Conservation (phyloP, 495 filamentous ascomycete genomes). For the Pseudomonodictys pantanalensis region DNA sequence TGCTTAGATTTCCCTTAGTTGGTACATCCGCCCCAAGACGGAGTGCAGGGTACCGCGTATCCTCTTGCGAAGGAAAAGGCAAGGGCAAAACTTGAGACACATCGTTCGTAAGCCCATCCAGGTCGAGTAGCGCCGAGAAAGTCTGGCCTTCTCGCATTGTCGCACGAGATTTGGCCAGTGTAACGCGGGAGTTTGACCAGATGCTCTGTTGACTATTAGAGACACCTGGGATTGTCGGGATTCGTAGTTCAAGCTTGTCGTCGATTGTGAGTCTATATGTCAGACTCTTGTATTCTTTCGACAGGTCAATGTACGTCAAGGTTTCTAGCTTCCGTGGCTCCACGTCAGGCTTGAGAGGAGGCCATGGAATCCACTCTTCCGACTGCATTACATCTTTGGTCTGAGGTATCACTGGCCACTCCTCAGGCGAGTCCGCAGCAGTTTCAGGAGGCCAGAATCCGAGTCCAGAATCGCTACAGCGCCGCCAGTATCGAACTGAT, state of each 20-base stretch:
- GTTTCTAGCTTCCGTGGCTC: neutral
- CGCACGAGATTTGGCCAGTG: neutral
- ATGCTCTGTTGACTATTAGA: neutral
- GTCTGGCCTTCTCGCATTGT: slow-evolving; percentile 20
- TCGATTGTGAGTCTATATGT: neutral
- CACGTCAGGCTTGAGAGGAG: neutral
- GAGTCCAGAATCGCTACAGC: too few species aligned
- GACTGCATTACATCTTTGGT: neutral
- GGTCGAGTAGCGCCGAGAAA: slow-evolving; percentile 14
- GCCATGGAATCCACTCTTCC: slow-evolving; percentile 25
- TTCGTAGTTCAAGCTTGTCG: neutral
- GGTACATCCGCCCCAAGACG: too few species aligned
- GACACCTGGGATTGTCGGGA: neutral
- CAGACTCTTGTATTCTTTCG: neutral
- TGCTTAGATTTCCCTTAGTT: too few species aligned
- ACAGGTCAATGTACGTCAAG: slow-evolving; percentile 16
- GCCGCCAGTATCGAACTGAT: slow-evolving; percentile 16
- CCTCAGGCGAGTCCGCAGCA: neutral
- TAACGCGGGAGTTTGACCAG: neutral
- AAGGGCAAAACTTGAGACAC: neutral
- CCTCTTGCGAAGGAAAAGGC: slow-evolving; percentile 14
- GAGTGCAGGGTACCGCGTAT: slow-evolving; percentile 21
- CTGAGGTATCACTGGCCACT: slow-evolving; percentile 7
- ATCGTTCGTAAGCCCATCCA: slow-evolving; percentile 8
- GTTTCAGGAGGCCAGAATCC: too few species aligned